Percentiles rank a stretch among this genome's conserved stretches.
Evolutionary conservation across 2,329 filamentous ascomycete genomes (phyloP).

Genomic region (Metarhizium sp.): DNA sequence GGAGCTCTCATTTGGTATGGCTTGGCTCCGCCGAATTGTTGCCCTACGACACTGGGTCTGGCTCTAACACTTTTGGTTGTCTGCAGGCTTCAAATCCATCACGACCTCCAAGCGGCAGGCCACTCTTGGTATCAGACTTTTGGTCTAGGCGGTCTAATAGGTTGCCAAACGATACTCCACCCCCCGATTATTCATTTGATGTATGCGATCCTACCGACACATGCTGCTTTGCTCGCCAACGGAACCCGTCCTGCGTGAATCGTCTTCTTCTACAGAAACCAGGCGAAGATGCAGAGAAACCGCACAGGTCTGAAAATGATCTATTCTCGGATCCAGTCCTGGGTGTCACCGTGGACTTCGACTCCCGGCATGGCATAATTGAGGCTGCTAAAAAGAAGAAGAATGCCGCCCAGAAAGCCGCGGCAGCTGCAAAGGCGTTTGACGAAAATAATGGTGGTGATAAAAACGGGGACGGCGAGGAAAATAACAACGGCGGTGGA

Average conservation of each 20-base stretch:
- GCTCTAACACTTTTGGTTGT: neutral
- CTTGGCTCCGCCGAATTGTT: neutral
- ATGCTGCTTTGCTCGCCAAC: conserved; percentile 5
- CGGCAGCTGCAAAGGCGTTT: conserved; percentile 4
- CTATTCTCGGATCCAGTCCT: conserved; percentile 10
- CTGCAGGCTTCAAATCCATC: neutral
- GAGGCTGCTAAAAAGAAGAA: conserved; percentile 13
- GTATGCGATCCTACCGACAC: conserved; percentile 1
- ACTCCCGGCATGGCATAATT: conserved; percentile 9
- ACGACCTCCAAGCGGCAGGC: neutral
- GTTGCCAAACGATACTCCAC: neutral
- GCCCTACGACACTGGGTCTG: neutral
- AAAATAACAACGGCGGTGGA: conserved; percentile 7
- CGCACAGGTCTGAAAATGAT: conserved; percentile 2
- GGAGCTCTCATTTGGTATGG: neutral
- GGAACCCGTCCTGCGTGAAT: neutral
- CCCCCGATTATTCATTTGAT: neutral
- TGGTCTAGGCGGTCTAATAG: neutral
- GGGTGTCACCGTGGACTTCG: conserved; percentile 15
- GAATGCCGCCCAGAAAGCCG: conserved; percentile 4
- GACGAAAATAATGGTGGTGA: conserved; percentile 6
- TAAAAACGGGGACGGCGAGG: conserved; percentile 2
- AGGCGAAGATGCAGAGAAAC: neutral
- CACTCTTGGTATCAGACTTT: conserved; percentile 1
- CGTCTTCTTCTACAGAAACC: neutral